phyloP scores from a whole-genome alignment of 2,329 filamentous ascomycete genomes.

The Penicillium sp. region DNA sequence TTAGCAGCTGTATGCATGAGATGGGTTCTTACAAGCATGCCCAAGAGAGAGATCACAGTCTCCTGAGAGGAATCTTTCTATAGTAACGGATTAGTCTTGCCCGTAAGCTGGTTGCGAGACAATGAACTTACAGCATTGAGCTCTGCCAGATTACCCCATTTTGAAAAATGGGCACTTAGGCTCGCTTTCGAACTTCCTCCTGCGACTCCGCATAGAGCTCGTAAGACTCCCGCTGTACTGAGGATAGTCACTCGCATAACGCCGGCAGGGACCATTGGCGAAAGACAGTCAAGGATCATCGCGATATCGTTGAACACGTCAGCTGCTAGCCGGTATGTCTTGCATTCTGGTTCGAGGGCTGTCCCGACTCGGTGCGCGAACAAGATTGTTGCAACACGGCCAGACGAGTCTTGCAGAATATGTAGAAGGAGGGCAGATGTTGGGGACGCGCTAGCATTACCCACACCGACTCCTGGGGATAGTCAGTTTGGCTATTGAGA shows the following conservation, averaged over 20 bases:
- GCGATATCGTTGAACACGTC: conserved; percentile 86
- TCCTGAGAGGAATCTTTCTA: conserved; percentile 91
- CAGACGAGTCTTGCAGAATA: conserved; percentile 78
- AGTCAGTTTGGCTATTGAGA: not conserved
- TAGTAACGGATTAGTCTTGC: not conserved
- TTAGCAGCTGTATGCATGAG: not conserved
- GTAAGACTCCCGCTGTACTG: conserved; percentile 60
- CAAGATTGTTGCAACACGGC: conserved; percentile 77
- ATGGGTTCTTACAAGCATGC: conserved; percentile 66
- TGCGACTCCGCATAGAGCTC: conserved; percentile 81
- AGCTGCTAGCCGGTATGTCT: conserved; percentile 81
- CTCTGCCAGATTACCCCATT: conserved; percentile 82
- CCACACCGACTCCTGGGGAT: conserved; percentile 70
- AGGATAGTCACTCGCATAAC: conserved; percentile 56
- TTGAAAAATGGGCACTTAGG: conserved; percentile 87
- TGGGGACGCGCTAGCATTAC: conserved; percentile 74
- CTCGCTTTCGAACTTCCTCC: conserved; percentile 89
- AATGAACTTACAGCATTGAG: conserved; percentile 69
- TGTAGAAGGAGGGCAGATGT: conserved; percentile 80
- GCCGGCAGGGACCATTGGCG: conserved; percentile 67
- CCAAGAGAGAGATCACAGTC: conserved; percentile 84
- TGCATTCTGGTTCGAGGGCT: conserved; percentile 85
- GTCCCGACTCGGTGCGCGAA: conserved; percentile 83
- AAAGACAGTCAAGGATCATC: conserved; percentile 81
- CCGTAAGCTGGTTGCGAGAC: not conserved